Evolutionary conservation across 805 yeast species (phyloP), one percentile per base, ranked within the genome.

Genomic region (Cyberlindnera suaveolens): DNA sequence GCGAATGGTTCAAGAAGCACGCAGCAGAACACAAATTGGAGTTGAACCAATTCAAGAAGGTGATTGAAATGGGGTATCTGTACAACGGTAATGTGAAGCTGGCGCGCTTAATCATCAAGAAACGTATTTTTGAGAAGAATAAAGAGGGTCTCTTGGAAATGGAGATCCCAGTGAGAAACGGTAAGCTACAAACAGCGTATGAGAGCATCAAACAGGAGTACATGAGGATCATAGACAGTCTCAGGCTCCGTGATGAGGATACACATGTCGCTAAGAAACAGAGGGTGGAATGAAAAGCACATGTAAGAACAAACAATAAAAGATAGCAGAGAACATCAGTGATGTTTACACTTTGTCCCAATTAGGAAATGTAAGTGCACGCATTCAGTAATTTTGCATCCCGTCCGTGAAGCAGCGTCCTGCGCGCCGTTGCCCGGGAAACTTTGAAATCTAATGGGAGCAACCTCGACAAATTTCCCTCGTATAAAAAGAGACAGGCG

Each of bases 141-240:
- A 77, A 71, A 53, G 97, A 90, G 44, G 89, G 88, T 0, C 68
- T 93, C 42, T 64, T 63, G 31, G 84, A 78, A 5, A 64, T 88
- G 58, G 88, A 82, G 35, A 70, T 65, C n/a, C 68, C 76, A 1
- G 78, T 79, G n/a, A 70, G 77, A 47, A 72, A 72, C 47, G 87
- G 82, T 53, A 85, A 85, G 53, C 68, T 88, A 32, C 87, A 85
- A 41, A 78, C 81, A 10, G 91, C 96, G 0, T 87, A 79, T 52
- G 74, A 74, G 48, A 65, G 80, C 29, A 66, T 90, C 41, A 80
- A 77, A 43, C 82, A 77, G 38, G 96, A 87, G 52, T 91, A 89
- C 60, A 59, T 63, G 41, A 65, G 90, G 36, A 76, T 87, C 14
- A 40, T 57, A 31, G 53, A 53, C 4, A 31, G 49, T 10, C 41